phyloP scores from a whole-genome alignment of 1,139 yeast species.

The Kluyveromyces sp. region DNA sequence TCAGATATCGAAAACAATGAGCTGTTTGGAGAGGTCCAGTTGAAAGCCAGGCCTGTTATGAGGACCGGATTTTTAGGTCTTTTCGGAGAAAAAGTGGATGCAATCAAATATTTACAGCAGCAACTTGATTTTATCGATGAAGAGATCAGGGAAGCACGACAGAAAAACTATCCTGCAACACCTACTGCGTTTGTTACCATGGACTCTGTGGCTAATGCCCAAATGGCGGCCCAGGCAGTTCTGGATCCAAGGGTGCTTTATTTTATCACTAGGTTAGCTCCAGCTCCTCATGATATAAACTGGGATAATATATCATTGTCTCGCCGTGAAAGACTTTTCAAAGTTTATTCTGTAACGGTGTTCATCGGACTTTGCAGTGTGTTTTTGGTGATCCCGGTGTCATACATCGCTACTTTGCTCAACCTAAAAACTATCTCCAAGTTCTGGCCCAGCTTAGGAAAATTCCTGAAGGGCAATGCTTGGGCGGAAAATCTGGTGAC shows the following conservation, averaged over 20 bases:
- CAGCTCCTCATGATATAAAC: slow-evolving; percentile 73
- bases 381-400: slow-evolving; percentile 61
- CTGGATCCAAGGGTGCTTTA: slow-evolving; percentile 71
- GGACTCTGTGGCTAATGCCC: slow-evolving; percentile 81
- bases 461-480: slow-evolving; percentile 47
- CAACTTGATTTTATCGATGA: slow-evolving; percentile 52
- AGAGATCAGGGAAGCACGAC: slow-evolving; percentile 52
- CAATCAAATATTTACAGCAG: slow-evolving; percentile 55
- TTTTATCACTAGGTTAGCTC: slow-evolving; percentile 63
- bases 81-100: slow-evolving; percentile 54
- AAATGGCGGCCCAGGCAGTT: slow-evolving; percentile 80
- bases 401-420: slow-evolving; percentile 65
- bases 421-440: slow-evolving; percentile 64
- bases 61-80: slow-evolving; percentile 46
- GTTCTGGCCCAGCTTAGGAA: slow-evolving; percentile 69
- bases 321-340: slow-evolving; percentile 45
- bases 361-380: slow-evolving; percentile 57
- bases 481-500: slow-evolving; percentile 71
- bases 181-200: slow-evolving; percentile 74
- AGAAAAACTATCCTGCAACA: slow-evolving; percentile 58
- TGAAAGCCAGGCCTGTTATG: slow-evolving; percentile 43
- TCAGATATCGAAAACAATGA: slow-evolving; percentile 24
- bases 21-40: slow-evolving; percentile 22
- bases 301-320: slow-evolving; percentile 69
- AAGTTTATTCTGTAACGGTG: slow-evolving; percentile 54